These are phyloP conservation scores for Cryptosporidium parvum DNA, from an alignment of 169 alveolate genomes.

Conservation along the genomic window DNA sequence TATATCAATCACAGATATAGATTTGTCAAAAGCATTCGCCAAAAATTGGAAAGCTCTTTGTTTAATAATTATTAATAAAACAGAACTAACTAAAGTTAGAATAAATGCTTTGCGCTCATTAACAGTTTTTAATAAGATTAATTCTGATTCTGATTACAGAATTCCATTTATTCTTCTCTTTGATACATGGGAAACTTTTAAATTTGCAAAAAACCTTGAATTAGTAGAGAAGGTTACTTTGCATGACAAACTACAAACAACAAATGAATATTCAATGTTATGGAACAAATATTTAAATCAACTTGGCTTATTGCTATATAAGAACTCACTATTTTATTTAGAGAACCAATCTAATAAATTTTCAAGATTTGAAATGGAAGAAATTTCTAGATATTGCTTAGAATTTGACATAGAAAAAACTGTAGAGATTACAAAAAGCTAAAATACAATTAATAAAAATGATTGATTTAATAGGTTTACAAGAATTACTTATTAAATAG, in stretches of 20 bases:
- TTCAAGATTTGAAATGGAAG: not conserved
- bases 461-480: too few species aligned
- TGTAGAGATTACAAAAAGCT: not conserved
- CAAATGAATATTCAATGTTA: not conserved
- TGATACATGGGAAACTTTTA: conserved; percentile 36
- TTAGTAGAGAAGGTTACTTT: not conserved
- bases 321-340: not conserved
- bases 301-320: conserved; percentile 7
- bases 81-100: conserved; percentile 50
- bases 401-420: not conserved
- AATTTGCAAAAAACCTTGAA: not conserved
- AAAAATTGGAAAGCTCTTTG: conserved; percentile 46
- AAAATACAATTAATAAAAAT: too few species aligned
- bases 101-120: conserved; percentile 63
- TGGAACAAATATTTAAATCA: conserved; percentile 5
- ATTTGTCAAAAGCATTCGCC: not conserved
- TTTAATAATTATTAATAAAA: not conserved
- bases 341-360: not conserved
- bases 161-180: conserved; percentile 50
- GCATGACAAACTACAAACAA: not conserved
- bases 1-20: too few species aligned
- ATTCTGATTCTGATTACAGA: not conserved
- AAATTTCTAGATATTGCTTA: not conserved
- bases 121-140: not conserved
- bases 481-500: too few species aligned